Base-by-base conservation (phyloP, 176 grass and related monocot genomes). In the Tillandsia fasciculata region DNA sequence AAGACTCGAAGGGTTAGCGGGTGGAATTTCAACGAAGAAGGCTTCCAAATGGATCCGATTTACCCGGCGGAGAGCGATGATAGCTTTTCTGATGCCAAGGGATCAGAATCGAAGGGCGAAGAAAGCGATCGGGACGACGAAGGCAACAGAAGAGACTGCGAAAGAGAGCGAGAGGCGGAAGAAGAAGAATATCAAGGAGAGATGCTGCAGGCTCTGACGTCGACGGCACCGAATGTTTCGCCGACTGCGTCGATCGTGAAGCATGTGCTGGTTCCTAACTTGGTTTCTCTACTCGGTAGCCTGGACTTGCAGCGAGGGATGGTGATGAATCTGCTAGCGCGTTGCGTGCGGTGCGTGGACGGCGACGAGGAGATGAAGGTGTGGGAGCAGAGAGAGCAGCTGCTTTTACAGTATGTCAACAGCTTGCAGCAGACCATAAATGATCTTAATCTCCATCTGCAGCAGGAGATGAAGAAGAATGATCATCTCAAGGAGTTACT, bases 1-100 rank as follows among this genome's bases (percentile, higher is more conserved):
- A 96, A 84, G 78, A 70, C 69, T 73, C 72, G 88, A 2, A 79
- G 85, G n/a, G 70, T 96, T 12, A 96, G 88, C 51, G 88, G 91
- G 17, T 96, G 91, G 91, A 96, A 88, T 63, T 96, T 96, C 74
- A 82, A 84, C 58, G 80, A 85, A 63, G 86, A 89, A 10, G 76
- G 56, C 26, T 18, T 89, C 0, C 74, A 91, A 59, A 67, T 96
- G 11, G 77, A 88, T 20, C 87, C 66, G 8, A 54, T 76, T 17
- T 75, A 12, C 70, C 42, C 0, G 56, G 65, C 13, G 1, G 71
- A 72, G 3, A 69, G 11, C 52, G 71, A 70, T 8, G 29, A 77
- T 24, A 24, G 24, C 24, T 24, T 24, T 24, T 24, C 24, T 24
- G 24, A 24, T 24, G 24, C 24, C 24, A 24, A 24, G 24, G 24